Percentiles rank a stretch among this genome's conserved stretches.
These are phyloP conservation scores for Eleusine coracana DNA, from an alignment of 176 grass and related monocot genomes.

Conservation along the genomic window DNA sequence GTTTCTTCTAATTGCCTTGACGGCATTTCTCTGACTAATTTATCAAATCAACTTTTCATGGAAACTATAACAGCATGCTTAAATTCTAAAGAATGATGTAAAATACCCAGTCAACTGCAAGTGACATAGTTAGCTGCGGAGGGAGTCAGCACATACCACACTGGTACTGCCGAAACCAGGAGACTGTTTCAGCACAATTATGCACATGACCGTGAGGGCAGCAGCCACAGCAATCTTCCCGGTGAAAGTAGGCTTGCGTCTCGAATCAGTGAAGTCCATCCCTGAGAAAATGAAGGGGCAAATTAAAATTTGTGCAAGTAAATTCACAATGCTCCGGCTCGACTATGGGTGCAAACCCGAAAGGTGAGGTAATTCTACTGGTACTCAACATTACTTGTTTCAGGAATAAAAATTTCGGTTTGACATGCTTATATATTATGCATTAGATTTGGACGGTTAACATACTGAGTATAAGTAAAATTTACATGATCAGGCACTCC, in stretches of 20 bases:
- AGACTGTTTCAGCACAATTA: slow-evolving; percentile 72
- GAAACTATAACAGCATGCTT: slow-evolving; percentile 3
- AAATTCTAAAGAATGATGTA: slow-evolving; percentile 7
- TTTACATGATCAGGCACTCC: background rate
- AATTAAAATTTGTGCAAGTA: slow-evolving; percentile 19
- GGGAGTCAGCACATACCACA: slow-evolving; percentile 52
- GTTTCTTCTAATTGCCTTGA: slow-evolving; percentile 33
- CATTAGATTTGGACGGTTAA: background rate
- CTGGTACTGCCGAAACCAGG: slow-evolving; percentile 55
- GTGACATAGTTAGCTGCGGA: slow-evolving; percentile 26
- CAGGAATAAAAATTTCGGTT: background rate
- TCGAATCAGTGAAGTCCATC: slow-evolving; percentile 66
- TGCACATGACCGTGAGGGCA: slow-evolving; percentile 64
- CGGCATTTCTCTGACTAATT: background rate
- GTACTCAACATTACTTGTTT: background rate
- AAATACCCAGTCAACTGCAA: slow-evolving; percentile 36
- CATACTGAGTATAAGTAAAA: background rate
- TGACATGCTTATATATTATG: background rate
- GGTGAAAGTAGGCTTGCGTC: slow-evolving; percentile 67
- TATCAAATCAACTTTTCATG: background rate
- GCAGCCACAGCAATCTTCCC: slow-evolving; percentile 63
- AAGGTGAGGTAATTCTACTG: background rate
- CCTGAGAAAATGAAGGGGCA: slow-evolving; percentile 21
- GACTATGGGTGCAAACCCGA: background rate
- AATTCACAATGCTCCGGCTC: background rate